Percentiles rank a stretch among this genome's conserved stretches.
These are phyloP conservation scores for Ustulina deusta DNA, from an alignment of 2,329 filamentous ascomycete species.

Conservation along the genomic window DNA sequence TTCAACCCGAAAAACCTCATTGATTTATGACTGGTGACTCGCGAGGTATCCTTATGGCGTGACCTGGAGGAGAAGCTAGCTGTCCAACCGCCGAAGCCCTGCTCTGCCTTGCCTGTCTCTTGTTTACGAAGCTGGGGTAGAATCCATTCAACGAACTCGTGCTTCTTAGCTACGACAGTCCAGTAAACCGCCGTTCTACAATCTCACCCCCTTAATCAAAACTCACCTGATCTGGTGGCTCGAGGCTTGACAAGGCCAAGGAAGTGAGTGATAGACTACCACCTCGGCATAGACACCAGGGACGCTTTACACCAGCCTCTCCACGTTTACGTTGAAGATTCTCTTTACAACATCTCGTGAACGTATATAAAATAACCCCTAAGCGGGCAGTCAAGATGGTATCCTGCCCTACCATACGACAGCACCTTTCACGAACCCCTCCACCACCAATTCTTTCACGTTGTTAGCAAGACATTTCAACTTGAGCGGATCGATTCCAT, in stretches of 20 bases:
- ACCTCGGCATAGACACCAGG: too few relatives aligned
- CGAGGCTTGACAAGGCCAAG: too few relatives aligned
- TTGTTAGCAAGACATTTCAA: constrained; percentile 40
- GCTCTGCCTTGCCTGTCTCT: too few relatives aligned
- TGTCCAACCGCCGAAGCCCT: neutral
- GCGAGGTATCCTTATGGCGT: neutral
- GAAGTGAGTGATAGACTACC: too few relatives aligned
- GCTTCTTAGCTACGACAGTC: neutral
- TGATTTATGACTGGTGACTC: neutral
- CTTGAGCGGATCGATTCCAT: constrained; percentile 34
- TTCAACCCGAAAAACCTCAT: neutral
- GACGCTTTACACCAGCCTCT: neutral
- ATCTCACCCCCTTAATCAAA: too few relatives aligned
- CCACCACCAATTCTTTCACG: constrained; percentile 40
- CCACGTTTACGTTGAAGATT: neutral
- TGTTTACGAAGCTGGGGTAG: neutral
- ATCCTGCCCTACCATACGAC: constrained; percentile 38
- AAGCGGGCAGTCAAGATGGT: neutral
- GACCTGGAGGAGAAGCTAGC: neutral
- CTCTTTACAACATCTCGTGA: neutral
- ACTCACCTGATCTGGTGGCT: too few relatives aligned
- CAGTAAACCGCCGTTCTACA: too few relatives aligned
- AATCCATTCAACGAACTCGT: neutral
- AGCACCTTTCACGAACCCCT: constrained; percentile 44
- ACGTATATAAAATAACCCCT: too few relatives aligned